Percentiles rank a stretch among this genome's conserved stretches.
These are phyloP conservation scores for Acacia crassicarpa DNA, from an alignment of 306 rosid species.

Conservation along the genomic window DNA sequence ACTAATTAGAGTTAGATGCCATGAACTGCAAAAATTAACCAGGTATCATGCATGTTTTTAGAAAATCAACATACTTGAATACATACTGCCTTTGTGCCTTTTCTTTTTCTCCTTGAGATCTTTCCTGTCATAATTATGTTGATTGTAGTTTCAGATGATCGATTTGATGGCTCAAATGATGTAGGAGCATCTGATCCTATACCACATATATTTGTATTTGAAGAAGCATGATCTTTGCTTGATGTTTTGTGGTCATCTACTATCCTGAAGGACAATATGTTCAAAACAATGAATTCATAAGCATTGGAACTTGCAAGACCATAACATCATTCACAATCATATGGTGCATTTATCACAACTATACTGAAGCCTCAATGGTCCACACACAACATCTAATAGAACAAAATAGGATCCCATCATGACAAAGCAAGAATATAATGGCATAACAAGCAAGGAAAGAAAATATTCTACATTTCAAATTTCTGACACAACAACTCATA, in stretches of 20 bases:
- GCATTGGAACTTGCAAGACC: neutral
- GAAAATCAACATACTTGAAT: neutral
- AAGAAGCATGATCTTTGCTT: slow-evolving; percentile 1
- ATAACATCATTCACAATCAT: neutral
- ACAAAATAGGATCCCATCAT: neutral
- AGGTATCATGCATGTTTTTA: neutral
- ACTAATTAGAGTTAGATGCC: neutral
- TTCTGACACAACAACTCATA: neutral
- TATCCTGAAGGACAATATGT: slow-evolving; percentile 24
- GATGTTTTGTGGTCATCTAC: slow-evolving; percentile 19
- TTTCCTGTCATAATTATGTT: neutral
- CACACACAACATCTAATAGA: neutral
- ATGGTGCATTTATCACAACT: neutral
- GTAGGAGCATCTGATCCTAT: slow-evolving; percentile 16
- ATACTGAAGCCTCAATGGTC: neutral
- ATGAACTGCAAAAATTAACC: neutral
- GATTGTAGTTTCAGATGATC: neutral
- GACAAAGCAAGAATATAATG: neutral
- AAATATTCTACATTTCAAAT: neutral
- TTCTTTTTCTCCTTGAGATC: slow-evolving; percentile 37
- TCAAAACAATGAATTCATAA: neutral
- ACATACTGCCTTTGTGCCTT: neutral
- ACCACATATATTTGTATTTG: slow-evolving; percentile 7
- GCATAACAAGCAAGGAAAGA: neutral
- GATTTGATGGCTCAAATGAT: slow-evolving; percentile 6